Conservation (phyloP, 352 stramenopile species). For the Elongisporangium prolatum region DNA sequence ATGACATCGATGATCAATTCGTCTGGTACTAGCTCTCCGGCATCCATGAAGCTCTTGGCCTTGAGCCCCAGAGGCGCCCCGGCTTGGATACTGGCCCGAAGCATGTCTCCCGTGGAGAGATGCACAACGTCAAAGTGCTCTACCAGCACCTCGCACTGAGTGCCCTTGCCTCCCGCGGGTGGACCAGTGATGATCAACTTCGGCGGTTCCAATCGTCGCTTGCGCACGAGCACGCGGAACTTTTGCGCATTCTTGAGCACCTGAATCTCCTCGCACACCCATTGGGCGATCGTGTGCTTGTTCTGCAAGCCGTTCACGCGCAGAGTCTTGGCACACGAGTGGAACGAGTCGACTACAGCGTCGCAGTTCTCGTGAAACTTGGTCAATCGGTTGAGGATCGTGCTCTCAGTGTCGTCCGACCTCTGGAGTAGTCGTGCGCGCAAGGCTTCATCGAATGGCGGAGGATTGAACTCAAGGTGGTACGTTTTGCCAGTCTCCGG, state of each 20-base stretch:
- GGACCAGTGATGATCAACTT: slow-evolving; percentile 88
- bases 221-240: slow-evolving; percentile 25
- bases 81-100: slow-evolving; percentile 82
- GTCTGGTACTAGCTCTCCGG: slow-evolving; percentile 89
- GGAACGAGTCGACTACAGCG: slow-evolving; percentile 41
- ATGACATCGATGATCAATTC: slow-evolving; percentile 89
- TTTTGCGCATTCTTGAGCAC: slow-evolving; percentile 37
- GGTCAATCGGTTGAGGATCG: slow-evolving; percentile 83
- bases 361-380: slow-evolving; percentile 83
- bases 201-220: slow-evolving; percentile 10
- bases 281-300: slow-evolving; percentile 32
- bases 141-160: slow-evolving; percentile 91
- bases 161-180: slow-evolving; percentile 92
- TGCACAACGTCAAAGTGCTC: slow-evolving; percentile 88
- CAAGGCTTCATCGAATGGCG: slow-evolving; percentile 47
- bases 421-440: slow-evolving; percentile 80
- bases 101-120: slow-evolving; percentile 90
- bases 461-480: slow-evolving; percentile 96
- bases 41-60: slow-evolving; percentile 90
- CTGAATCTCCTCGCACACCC: slow-evolving; percentile 27
- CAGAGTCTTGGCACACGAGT: slow-evolving; percentile 23
- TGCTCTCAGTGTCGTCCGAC: slow-evolving; percentile 92
- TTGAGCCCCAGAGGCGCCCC: slow-evolving; percentile 54
- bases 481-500: slow-evolving; percentile 93
- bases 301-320: slow-evolving; percentile 43